Evolutionary conservation across 148 eudicot species (phyloP), one percentile per base, ranked within the genome.

Genomic region (Linanthus parryae): DNA sequence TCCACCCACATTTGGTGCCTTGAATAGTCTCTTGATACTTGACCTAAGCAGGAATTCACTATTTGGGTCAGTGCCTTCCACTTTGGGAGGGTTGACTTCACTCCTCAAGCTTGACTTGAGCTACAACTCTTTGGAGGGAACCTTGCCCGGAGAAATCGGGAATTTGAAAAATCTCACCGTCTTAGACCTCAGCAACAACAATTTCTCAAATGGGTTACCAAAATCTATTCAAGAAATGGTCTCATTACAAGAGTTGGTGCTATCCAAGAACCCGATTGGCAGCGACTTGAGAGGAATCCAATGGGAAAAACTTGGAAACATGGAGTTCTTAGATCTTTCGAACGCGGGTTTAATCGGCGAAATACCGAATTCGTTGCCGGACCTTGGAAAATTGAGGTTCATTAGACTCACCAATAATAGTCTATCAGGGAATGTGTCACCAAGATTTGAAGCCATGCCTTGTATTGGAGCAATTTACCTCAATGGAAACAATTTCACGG

Each of bases 21-120:
- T 86, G 33, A 70, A 13, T 42, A 64, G 73, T 55, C 80, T 86
- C 12, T 48, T 86, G 57, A 83, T 86, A 15, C 42, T 86, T 35
- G 95, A 86, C 42, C 29, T 69, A 15, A 86, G 90, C 67, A 70
- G 77, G 45, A 86, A 83, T 58, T 66, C 35, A 15, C 54, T 86
- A 55, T 72, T 74, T 7, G 87, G 95, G 62, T 16, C 51, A 19
- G 19, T 83, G 27, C 91, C 95, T 43, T 29, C 9, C n/a, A 62
- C 73, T 45, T 44, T 77, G 44, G 84, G 82, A 48, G 61, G 66
- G 39, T 70, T 80, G 40, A 59, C 46, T 28, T 77, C 91, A 36
- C 72, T 86, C 34, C 28, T 86, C 1, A 86, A 83, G 67, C 87
- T 86, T 62, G 95, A 86, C 69, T 61, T 83, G 51, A 82, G 87